Conservation (phyloP, 2,329 filamentous ascomycete genomes). For the Aureobasidium vineae region DNA sequence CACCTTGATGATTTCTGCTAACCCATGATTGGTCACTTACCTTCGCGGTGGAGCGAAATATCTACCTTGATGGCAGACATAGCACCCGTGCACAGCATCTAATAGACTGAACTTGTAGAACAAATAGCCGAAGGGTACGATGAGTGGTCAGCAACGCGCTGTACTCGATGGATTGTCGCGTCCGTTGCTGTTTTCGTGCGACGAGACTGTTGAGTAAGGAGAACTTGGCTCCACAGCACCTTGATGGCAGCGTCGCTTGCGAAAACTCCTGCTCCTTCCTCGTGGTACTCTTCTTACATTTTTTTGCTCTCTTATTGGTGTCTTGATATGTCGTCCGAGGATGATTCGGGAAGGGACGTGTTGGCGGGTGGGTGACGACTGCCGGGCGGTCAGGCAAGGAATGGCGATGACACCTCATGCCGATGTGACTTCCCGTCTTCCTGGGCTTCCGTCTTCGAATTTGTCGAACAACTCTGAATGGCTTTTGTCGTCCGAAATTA, state of each 20-base stretch:
- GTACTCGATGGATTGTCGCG: not conserved
- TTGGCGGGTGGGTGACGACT: not conserved
- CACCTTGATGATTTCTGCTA: conserved; percentile 25
- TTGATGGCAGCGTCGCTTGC: conserved; percentile 1
- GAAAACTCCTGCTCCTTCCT: not conserved
- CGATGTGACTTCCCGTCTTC: not conserved
- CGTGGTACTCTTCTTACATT: not conserved
- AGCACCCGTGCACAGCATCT: not conserved
- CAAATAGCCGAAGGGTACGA: not conserved
- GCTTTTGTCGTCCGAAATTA: not conserved
- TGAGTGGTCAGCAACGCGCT: conserved; percentile 14
- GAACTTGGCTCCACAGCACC: conserved; percentile 1
- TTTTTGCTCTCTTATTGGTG: not conserved
- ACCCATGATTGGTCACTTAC: conserved; percentile 11
- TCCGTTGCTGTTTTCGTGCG: not conserved
- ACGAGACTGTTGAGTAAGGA: not conserved
- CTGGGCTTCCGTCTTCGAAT: too few relatives aligned
- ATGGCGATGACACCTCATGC: not conserved
- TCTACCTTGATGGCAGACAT: conserved; percentile 18
- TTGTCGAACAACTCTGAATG: not conserved
- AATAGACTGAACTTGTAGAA: not conserved
- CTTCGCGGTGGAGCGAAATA: not conserved
- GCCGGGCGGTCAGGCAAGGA: conserved; percentile 18
- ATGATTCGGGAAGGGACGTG: not conserved
- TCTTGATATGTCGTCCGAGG: not conserved